These are phyloP conservation scores for Castanopsis chinensis DNA, from an alignment of 306 rosid genomes.

Conservation along the genomic window DNA sequence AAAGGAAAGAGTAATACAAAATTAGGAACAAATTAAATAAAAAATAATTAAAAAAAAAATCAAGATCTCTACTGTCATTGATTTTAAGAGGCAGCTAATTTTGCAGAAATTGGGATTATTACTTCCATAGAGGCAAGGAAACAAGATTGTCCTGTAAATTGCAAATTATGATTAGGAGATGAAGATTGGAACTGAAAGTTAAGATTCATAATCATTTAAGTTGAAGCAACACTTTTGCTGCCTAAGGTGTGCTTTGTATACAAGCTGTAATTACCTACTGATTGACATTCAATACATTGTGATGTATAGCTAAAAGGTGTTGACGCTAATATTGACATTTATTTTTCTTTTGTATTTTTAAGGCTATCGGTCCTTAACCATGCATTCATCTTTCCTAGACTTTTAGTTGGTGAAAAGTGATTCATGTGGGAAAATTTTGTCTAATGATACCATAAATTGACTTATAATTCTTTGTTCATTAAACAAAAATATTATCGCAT, in stretches of 20 bases:
- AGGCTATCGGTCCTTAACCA: too few species aligned
- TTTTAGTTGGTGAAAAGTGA: too few species aligned
- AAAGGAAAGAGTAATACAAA: not conserved
- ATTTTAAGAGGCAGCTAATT: slow-evolving; percentile 7
- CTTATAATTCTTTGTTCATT: too few species aligned
- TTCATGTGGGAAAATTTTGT: too few species aligned
- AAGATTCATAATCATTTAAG: not conserved
- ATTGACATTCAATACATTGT: not conserved
- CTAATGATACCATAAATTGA: too few species aligned
- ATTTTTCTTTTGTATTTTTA: too few species aligned
- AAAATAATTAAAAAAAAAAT: not conserved
- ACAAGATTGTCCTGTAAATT: not conserved
- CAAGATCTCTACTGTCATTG: not conserved
- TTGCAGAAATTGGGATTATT: slow-evolving; percentile 1
- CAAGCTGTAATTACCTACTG: not conserved
- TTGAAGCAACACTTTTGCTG: not conserved
- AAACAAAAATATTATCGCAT: too few species aligned
- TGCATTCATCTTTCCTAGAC: too few species aligned
- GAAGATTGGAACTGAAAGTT: slow-evolving; percentile 5
- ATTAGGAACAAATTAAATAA: not conserved
- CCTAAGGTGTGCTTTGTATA: not conserved
- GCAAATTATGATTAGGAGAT: slow-evolving; percentile 13
- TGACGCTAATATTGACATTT: too few species aligned
- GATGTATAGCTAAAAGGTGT: not conserved
- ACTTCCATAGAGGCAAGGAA: slow-evolving; percentile 15